A percentile compares a stretch with the other conserved stretches of the same genome.
phyloP scores from a whole-genome alignment of 2,329 filamentous ascomycete species.

The Fusarium miscanthi region DNA sequence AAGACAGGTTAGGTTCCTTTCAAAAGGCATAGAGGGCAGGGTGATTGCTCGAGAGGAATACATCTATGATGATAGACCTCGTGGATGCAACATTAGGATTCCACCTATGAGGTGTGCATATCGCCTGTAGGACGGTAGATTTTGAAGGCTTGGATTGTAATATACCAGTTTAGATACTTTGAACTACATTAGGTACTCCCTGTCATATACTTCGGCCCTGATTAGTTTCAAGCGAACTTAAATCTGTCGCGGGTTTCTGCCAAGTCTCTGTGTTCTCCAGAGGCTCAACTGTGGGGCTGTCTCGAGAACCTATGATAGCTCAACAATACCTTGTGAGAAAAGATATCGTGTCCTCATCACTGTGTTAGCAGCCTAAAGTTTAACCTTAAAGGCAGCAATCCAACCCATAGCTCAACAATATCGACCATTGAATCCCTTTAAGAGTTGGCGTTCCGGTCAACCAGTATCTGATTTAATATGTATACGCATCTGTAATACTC shows the following conservation, averaged over 20 bases:
- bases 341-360: too few species aligned
- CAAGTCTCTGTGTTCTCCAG: background rate
- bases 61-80: slow-evolving; percentile 6
- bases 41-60: background rate
- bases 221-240: background rate
- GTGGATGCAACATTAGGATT: background rate
- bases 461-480: background rate
- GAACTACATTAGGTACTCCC: background rate
- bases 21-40: background rate
- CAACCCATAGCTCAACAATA: background rate
- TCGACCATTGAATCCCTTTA: background rate
- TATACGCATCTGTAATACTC: background rate
- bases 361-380: too few species aligned
- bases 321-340: too few species aligned
- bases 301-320: background rate
- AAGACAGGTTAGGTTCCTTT: background rate
- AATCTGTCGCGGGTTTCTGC: background rate
- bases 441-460: background rate
- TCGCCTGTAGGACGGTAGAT: background rate
- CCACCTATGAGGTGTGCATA: slow-evolving; percentile 12
- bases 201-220: background rate
- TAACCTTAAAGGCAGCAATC: too few species aligned
- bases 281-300: background rate
- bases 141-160: too few species aligned
- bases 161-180: background rate